Evolutionary conservation across 192 early-diverging fungal genomes (phyloP), one percentile per base, ranked within the genome.

Genomic region (Coemansia umbellata): DNA sequence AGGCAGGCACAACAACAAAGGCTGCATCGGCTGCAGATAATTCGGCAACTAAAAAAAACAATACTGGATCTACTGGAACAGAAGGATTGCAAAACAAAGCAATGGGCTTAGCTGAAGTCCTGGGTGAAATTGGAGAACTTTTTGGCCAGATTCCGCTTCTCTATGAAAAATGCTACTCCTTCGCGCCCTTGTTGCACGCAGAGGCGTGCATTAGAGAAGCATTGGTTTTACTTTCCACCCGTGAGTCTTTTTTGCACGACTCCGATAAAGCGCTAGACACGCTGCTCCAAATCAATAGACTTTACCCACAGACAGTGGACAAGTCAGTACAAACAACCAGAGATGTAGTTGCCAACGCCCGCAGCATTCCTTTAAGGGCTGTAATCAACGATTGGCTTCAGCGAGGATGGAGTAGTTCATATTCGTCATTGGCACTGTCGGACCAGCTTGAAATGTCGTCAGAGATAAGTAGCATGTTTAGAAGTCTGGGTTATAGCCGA

Each of bases 191-290:
- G 28, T 50, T 79, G 15, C 56, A 75, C 22, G 54, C 53, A 9
- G 78, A 79, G 47, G 63, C 78, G 6, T 75, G 78, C 39, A 44
- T 71, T 7, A 66, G 78, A 21, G 63, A 59, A 3, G 67, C 74
- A n/a, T 60, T 59, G 33, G 67, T 71, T 5, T 63, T 67, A 27
- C 60, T 53, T 19, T 53, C 62, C 2, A 52, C 62, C 1, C 73
- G 66, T 31, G 73, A 63, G 41, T 51, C 73, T 5, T 28, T 37
- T 4, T 13, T 59, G 10, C 37, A 47, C 27, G 58, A 66, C 18
- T 33, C 66, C 7, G 73, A 57, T 44, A 37, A 22, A 22, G 66
- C 66, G 6, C 54, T 76, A 14, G 27, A 37, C 4, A 31, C 50
- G 11, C 62, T 76, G 24, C 42, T 66, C 17, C 33, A 37, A 19